phyloP scores from a whole-genome alignment of 208 protist species.

The Crithidia sp. region DNA sequence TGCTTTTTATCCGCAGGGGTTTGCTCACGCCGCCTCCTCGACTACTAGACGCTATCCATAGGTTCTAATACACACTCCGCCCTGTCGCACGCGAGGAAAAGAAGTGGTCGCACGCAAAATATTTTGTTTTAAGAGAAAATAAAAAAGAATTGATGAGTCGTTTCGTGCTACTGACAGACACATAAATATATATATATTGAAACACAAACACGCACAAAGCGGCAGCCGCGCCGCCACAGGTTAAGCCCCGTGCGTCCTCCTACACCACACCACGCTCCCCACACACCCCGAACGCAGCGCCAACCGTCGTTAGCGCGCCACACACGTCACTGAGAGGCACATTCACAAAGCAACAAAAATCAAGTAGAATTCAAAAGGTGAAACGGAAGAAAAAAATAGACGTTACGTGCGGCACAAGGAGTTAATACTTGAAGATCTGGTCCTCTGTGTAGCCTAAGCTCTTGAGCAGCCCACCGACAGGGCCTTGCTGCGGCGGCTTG shows the following conservation, averaged over 20 bases:
- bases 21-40: constrained; percentile 17
- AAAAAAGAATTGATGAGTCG: constrained; percentile 2
- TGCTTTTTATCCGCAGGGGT: neutral
- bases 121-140: constrained; percentile 1
- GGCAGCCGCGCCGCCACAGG: neutral
- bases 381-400: neutral
- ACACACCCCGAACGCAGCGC: neutral
- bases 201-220: neutral
- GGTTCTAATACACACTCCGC: constrained; percentile 8
- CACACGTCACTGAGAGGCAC: too few species aligned
- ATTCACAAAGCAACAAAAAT: too few species aligned
- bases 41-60: constrained; percentile 25
- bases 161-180: constrained; percentile 7
- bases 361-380: too few species aligned
- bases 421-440: constrained; percentile 89
- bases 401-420: neutral
- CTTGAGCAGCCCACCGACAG: constrained; percentile 66
- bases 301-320: neutral
- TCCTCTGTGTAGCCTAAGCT: constrained; percentile 78
- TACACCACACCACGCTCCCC: neutral
- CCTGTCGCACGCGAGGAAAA: too few species aligned
- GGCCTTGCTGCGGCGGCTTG: constrained; percentile 76
- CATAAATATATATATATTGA: neutral
- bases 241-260: too few species aligned
- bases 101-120: neutral